Evolutionary conservation across 2,329 filamentous ascomycete genomes (phyloP), one percentile per base, ranked within the genome.

Genomic region (Aspergillus uvarum): DNA sequence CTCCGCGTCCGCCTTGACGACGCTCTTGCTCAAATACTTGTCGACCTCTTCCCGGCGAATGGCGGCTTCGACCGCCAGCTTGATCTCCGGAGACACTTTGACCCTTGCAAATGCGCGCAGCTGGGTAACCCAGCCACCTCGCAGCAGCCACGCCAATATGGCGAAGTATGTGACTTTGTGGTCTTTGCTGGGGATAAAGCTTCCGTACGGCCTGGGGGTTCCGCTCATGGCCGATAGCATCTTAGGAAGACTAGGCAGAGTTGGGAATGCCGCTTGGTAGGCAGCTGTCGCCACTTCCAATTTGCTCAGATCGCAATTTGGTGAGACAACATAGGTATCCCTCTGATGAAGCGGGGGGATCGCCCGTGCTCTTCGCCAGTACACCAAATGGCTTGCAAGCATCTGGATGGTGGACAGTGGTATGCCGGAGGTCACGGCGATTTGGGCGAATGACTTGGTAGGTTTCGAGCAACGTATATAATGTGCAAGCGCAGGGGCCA

Each of bases 111-210:
- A 97, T 0, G 92, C 95, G 63, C 92, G 90, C 5, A 99, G 83
- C 74, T 97, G 93, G 0, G 91, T 96, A 0, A 97, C 93, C 90
- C 95, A 96, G 14, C 92, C 92, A 51, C 92, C 90, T 47, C 93
- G 87, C 79, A 98, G 87, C 8, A 99, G 84, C 92, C 94, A 99
- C 22, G 92, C 92, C 26, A 99, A 81, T 75, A 98, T 96, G 35
- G 91, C 86, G 75, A 98, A 89, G 74, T 97, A 99, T 2, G 88
- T 87, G 6, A 89, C 87, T 48, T 94, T 90, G 72, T 97, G 92
- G 69, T 91, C 89, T 73, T 93, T 92, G 70, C 88, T 92, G 0
- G 94, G 94, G 49, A 93, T 92, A 65, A 96, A 89, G 56, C 83
- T 83, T 68, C 92, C 91, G 79, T 93, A 99, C 0, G 90, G 88